Base-by-base conservation (phyloP, 2,329 filamentous ascomycete species). In the Lanzia echinophila region DNA sequence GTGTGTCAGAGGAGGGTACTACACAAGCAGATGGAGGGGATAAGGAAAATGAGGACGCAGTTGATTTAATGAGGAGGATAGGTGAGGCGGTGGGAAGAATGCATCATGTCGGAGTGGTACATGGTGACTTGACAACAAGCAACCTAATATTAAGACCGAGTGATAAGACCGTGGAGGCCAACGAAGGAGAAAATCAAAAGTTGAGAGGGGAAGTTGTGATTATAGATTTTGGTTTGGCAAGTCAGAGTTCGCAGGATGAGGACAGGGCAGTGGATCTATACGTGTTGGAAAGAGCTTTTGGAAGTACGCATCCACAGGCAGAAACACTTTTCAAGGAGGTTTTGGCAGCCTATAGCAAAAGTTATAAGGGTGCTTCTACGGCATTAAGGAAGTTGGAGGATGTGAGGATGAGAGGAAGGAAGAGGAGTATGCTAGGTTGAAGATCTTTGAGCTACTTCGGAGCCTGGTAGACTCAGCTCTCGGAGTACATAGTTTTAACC, bases 231-330 rank as follows among this genome's bases (percentile, higher is more conserved):
- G 94, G 94, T 0, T 81, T 99, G 19, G 90, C 91, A 13, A 86
- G 81, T 62, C 87, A 92, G 71, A 88, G 84, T 58, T 73, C 82
- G 17, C 83, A 88, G 60, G 92, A 96, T 53, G 94, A 99, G 72
- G 94, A 99, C 68, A 81, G 91, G 53, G 94, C 94, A 0, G 94
- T 99, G 38, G 94, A 99, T 74, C 71, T 99, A 52, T 99, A 99
- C 70, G 94, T 99, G 11, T 75, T 99, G 45, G 94, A 99, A 71
- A 78, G 94, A 50, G 94, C 94, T 1, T 97, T 97, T 75, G 88
- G 86, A 20, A 96, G 90, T 66, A 97, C 94, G 34, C 94, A 99
- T 75, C 92, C 94, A 0, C 81, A 84, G 48, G 89, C 90, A 0
- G 89, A 95, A 68, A 76, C 75, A 19, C 74, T 95, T 59, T 95